Percentiles rank a stretch among this genome's conserved stretches.
These are phyloP conservation scores for Garcia nutans DNA, from an alignment of 345 rosid genomes.

Conservation along the genomic window DNA sequence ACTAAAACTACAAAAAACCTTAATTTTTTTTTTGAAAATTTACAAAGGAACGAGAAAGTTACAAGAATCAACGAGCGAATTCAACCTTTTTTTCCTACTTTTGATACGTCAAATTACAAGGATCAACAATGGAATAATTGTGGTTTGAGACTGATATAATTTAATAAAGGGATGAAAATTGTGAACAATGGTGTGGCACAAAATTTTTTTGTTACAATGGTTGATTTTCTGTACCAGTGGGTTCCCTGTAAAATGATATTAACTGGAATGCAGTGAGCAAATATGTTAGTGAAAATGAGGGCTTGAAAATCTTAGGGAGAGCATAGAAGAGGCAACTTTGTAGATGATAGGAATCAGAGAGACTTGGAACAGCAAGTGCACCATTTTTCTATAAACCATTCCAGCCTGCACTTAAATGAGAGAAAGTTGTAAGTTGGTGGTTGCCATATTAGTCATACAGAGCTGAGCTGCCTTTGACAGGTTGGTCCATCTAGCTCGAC, in stretches of 20 bases:
- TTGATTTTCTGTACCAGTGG: neutral
- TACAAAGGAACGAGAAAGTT: neutral
- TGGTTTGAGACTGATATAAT: neutral
- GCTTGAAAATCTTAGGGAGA: neutral
- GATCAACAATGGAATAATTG: neutral
- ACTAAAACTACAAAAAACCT: too few relatives aligned
- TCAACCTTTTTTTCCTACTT: neutral
- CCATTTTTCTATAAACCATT: constrained; percentile 45
- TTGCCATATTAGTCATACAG: neutral
- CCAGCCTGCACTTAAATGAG: constrained; percentile 31
- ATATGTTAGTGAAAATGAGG: neutral
- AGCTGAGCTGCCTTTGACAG: constrained; percentile 26
- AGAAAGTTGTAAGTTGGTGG: neutral
- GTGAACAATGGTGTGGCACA: neutral
- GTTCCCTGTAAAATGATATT: neutral
- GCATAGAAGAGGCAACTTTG: neutral
- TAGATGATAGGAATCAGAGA: neutral
- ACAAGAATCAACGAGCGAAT: neutral
- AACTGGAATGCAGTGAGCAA: neutral
- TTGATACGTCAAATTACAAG: too few relatives aligned
- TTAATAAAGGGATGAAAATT: neutral
- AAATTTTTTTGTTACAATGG: neutral
- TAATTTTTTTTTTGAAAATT: too few relatives aligned
- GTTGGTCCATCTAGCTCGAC: constrained; percentile 17
- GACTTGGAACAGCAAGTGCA: constrained; percentile 34